Percentiles rank a stretch among this genome's conserved stretches.
Evolutionary conservation across 805 yeast species (phyloP).

Genomic region (Metschnikowia gelsemii): DNA sequence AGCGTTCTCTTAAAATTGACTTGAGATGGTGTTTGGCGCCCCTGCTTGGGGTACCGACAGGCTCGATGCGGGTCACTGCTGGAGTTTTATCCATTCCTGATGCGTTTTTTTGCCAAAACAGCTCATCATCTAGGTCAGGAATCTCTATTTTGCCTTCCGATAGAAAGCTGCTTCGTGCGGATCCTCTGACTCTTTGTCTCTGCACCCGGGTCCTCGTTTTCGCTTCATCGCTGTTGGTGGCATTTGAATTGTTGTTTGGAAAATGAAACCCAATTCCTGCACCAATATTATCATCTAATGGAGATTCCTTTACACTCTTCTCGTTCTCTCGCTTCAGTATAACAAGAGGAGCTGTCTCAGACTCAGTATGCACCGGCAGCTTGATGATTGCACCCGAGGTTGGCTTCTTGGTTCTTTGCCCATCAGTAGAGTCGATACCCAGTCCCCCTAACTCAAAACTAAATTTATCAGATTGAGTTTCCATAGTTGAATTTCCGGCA

Average conservation of each 20-base stretch:
- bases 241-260: conserved; percentile 34
- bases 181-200: conserved; percentile 14
- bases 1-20: conserved; percentile 23
- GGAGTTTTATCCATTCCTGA: background rate
- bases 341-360: conserved; percentile 8
- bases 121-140: conserved; percentile 34
- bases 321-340: background rate
- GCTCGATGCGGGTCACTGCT: conserved; percentile 23
- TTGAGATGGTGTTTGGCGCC: conserved; percentile 33
- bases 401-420: background rate
- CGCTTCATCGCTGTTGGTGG: conserved; percentile 30
- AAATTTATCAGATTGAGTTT: background rate
- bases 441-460: background rate
- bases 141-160: conserved; percentile 41
- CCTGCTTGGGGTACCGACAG: conserved; percentile 37
- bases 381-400: too few relatives aligned
- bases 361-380: conserved; percentile 2
- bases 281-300: conserved; percentile 32
- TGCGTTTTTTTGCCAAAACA: conserved; percentile 7
- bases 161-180: conserved; percentile 10
- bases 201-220: conserved; percentile 5
- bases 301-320: background rate
- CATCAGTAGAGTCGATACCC: background rate
- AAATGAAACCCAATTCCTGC: conserved; percentile 37
- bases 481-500: background rate